A percentile compares a stretch with the other conserved stretches of the same genome.
Conservation (phyloP, 2,329 filamentous ascomycete species). For the Neopestalotiopsis rosae region DNA sequence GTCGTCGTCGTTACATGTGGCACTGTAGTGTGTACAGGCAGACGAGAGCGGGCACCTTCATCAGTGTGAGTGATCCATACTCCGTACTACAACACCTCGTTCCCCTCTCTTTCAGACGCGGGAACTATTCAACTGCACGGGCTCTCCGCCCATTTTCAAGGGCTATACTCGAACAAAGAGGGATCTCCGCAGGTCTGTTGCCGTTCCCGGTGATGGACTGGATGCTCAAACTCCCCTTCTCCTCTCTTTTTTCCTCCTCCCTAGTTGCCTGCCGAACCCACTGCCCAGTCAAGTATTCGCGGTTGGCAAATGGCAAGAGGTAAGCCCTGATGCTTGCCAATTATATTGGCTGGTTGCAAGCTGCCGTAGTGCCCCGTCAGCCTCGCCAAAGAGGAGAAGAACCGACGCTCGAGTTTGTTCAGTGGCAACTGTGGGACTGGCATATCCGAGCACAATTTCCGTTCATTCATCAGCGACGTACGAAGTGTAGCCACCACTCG, state of each 20-base stretch:
- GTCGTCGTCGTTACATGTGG: background rate
- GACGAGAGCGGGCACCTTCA: background rate
- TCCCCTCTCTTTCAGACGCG: background rate
- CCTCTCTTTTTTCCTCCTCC: background rate
- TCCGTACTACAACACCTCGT: too few relatives aligned
- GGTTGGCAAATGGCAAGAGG: constrained; percentile 1
- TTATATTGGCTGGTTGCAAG: background rate
- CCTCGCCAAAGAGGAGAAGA: constrained; percentile 14
- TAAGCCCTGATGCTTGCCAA: background rate
- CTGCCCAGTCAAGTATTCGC: background rate
- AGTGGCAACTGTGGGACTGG: constrained; percentile 14
- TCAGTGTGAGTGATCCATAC: background rate
- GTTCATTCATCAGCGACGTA: constrained; percentile 1
- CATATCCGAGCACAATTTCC: constrained; percentile 8
- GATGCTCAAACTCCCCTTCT: background rate
- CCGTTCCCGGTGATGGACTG: constrained; percentile 2
- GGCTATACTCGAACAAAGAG: constrained; percentile 11
- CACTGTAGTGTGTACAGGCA: background rate
- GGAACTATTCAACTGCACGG: background rate
- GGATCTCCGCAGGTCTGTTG: constrained; percentile 7
- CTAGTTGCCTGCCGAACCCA: constrained; percentile 2
- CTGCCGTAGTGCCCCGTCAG: constrained; percentile 8
- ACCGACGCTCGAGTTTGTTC: constrained; percentile 6
- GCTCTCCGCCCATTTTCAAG: constrained; percentile 1
- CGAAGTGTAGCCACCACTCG: background rate